Conservation (phyloP, 108 stramenopile species). For the Nitzschia sp. region DNA sequence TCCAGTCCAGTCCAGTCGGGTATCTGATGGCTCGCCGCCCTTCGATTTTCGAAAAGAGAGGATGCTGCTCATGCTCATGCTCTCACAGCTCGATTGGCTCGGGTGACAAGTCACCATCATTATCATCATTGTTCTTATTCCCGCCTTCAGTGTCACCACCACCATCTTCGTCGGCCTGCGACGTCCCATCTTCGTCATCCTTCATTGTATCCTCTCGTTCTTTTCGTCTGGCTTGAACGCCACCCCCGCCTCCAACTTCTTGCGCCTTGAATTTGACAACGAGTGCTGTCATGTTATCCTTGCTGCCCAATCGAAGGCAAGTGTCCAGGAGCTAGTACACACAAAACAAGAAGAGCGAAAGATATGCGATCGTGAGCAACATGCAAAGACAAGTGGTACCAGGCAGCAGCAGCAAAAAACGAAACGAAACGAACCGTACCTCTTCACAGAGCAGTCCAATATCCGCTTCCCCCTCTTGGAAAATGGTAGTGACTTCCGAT, state of each 20-base stretch:
- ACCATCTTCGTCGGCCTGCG: not conserved
- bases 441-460: constrained; percentile 88
- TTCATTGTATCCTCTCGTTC: constrained; percentile 21
- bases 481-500: constrained; percentile 64
- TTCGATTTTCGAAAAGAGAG: no score
- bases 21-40: no score
- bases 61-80: no score
- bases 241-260: constrained; percentile 59
- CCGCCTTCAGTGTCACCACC: not conserved
- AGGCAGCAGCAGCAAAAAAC: constrained; percentile 28
- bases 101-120: not conserved
- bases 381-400: not conserved
- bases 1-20: no score
- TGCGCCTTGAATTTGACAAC: constrained; percentile 70
- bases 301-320: constrained; percentile 75
- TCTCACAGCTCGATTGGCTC: not conserved
- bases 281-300: constrained; percentile 86
- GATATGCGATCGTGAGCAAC: not conserved
- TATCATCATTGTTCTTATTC: not conserved
- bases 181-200: constrained; percentile 7
- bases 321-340: constrained; percentile 55
- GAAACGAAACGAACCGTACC: no score
- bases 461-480: constrained; percentile 73
- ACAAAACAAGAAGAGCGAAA: not conserved
- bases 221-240: constrained; percentile 58